Base-by-base conservation (phyloP, 2,329 filamentous ascomycete species). In the Fusarium brevicatenulatum region DNA sequence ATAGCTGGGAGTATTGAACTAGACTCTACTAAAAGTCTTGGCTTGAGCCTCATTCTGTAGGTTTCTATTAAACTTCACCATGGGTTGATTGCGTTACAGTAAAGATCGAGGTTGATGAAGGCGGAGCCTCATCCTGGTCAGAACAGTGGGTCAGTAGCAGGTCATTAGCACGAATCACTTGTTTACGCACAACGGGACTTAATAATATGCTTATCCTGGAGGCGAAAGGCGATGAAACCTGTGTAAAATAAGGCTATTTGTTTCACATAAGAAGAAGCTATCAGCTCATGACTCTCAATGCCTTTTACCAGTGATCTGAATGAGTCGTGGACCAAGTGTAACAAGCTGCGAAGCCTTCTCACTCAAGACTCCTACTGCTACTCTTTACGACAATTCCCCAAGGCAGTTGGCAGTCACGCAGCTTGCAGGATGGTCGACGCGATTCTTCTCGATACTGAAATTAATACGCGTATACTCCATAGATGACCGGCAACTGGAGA, bases 191-290 rank as follows among this genome's bases (percentile, higher is more conserved):
- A 4, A 25, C 32, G n/a, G 47, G 25, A 28, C 40, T 43, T 43
- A 23, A 23, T 23, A 18, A 28, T 53, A 53, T 63, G 62, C 46
- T 65, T 53, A 65, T 63, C 46, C 57, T 25, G 15, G 46, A n/a
- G 2, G 21, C 10, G n/a, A 23, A 13, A n/a, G 12, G 7, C 6
- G 19, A 39, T 61, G 46, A 62, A 64, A 61, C 55, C 8, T 25
- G 9, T 15, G 1, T 2, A 0, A 52, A 34, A 15, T 12, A 49
- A 11, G 30, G 36, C 7, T 21, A 6, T 43, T 7, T 1, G 61
- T 52, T 64, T 64, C 56, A 64, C n/a, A 5, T 19, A 61, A n/a
- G n/a, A n/a, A 46, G 59, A 39, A 25, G 23, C 10, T 30, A 32
- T 16, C 30, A n/a, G 25, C 52, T 9, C 53, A 56, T 34, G 39